Conservation (phyloP, 768 basidiomycete genomes). For the Russula foetens region DNA sequence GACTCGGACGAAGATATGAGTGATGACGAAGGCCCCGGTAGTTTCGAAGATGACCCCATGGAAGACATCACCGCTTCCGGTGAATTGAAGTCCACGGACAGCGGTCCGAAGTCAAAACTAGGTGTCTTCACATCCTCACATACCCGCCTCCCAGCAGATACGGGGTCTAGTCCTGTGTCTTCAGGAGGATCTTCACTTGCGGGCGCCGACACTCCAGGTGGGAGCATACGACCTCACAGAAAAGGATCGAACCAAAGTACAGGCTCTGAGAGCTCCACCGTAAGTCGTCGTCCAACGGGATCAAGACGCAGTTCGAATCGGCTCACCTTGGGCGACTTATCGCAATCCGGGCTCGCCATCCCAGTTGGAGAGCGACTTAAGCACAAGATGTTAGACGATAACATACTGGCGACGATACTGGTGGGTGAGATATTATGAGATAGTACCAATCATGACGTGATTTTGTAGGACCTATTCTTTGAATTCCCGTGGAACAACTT, state of each 20-base stretch:
- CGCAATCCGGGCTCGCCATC: constrained; percentile 31
- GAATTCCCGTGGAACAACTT: constrained; percentile 98
- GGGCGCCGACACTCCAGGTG: neutral
- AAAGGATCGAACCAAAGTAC: constrained; percentile 13
- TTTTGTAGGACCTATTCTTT: constrained; percentile 81
- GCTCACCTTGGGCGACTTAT: constrained; percentile 28
- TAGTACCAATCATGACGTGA: constrained; percentile 1
- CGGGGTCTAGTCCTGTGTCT: neutral
- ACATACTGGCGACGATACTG: constrained; percentile 67
- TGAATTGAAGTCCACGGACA: constrained; percentile 31
- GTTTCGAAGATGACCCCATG: constrained; percentile 73
- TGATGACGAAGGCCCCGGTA: constrained; percentile 56
- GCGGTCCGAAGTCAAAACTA: constrained; percentile 1
- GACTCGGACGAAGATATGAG: constrained; percentile 80
- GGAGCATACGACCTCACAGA: constrained; percentile 8
- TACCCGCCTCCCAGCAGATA: constrained; percentile 16
- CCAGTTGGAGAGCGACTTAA: constrained; percentile 79
- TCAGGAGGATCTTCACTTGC: neutral
- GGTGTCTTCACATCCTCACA: constrained; percentile 3
- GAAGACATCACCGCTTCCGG: constrained; percentile 78
- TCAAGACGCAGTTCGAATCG: constrained; percentile 53
- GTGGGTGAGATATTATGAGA: constrained; percentile 38
- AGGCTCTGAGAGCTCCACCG: constrained; percentile 19
- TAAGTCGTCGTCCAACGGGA: constrained; percentile 30
- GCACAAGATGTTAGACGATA: constrained; percentile 61